These are phyloP conservation scores for Phanerochaete carnosa DNA, from an alignment of 768 basidiomycete genomes.

Conservation along the genomic window DNA sequence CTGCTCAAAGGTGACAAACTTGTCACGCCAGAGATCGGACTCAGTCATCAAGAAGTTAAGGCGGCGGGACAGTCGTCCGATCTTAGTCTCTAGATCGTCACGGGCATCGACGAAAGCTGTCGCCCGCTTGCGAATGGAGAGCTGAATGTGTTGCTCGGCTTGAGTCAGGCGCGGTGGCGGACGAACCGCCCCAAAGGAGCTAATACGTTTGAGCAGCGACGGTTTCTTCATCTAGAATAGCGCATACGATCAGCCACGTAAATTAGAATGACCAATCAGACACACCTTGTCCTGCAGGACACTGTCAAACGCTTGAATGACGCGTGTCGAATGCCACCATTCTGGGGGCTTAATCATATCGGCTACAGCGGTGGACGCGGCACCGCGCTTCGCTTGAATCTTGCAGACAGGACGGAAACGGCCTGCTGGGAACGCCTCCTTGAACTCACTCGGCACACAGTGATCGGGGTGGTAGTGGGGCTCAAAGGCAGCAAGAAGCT, in stretches of 20 bases:
- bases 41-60: constrained; percentile 93
- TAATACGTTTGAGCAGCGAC: constrained; percentile 80
- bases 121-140: constrained; percentile 90
- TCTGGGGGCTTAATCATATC: constrained; percentile 88
- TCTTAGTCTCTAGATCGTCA: constrained; percentile 92
- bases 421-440: constrained; percentile 92
- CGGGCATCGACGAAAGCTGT: constrained; percentile 91
- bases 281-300: constrained; percentile 82
- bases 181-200: constrained; percentile 67
- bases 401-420: constrained; percentile 89
- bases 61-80: constrained; percentile 78
- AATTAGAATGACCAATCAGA: not conserved
- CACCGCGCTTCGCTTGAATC: constrained; percentile 79
- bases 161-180: constrained; percentile 68
- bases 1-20: constrained; percentile 91
- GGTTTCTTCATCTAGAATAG: constrained; percentile 76
- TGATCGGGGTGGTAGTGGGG: constrained; percentile 89
- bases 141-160: constrained; percentile 84
- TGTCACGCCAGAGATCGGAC: constrained; percentile 87
- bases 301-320: constrained; percentile 86
- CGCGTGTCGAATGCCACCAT: constrained; percentile 93
- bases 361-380: constrained; percentile 73
- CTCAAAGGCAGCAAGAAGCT: constrained; percentile 75
- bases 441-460: constrained; percentile 86
- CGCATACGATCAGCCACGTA: not conserved